Evolutionary conservation across 495 filamentous ascomycete genomes (phyloP).

Genomic region (Rostrohypoxylon terebratum): DNA sequence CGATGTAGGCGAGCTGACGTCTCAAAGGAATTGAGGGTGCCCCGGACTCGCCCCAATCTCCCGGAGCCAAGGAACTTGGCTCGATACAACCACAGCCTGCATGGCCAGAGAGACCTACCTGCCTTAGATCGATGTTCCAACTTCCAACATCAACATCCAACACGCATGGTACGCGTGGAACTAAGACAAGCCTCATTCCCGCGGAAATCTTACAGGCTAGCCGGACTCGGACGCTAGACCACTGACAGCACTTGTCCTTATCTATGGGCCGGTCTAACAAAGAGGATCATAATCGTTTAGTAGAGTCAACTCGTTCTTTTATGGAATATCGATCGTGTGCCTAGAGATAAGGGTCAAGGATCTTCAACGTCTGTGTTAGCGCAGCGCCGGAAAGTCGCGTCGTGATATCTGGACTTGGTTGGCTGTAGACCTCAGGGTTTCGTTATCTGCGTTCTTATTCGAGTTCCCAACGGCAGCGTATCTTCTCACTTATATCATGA

Average conservation of each 20-base stretch:
- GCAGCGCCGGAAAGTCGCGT: conserved; percentile 5
- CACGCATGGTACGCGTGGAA: not conserved
- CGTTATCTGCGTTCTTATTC: conserved; percentile 9
- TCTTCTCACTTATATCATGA: conserved; percentile 16
- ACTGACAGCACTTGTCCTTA: conserved; percentile 42
- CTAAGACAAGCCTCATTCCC: conserved; percentile 33
- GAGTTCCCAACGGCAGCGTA: conserved; percentile 15
- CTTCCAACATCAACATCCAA: conserved; percentile 1
- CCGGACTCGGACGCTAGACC: conserved; percentile 14
- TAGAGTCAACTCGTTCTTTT: conserved; percentile 14
- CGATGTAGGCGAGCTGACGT: conserved; percentile 30
- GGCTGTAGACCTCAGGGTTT: conserved; percentile 6
- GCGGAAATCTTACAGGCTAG: conserved; percentile 32
- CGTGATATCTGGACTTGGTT: conserved; percentile 6
- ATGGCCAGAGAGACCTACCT: conserved; percentile 16
- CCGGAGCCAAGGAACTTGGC: conserved; percentile 20
- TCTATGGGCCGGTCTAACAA: conserved; percentile 34
- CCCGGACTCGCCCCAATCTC: conserved; percentile 18
- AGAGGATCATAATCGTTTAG: conserved; percentile 12
- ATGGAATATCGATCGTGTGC: not conserved
- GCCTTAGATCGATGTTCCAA: conserved; percentile 25
- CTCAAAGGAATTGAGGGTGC: conserved; percentile 23
- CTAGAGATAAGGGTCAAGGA: conserved; percentile 37
- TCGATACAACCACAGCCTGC: conserved; percentile 7
- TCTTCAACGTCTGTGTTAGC: conserved; percentile 1